Evolutionary conservation across 75 land plant genomes (phyloP), one percentile per base, ranked within the genome.

Genomic region (Pseudotsuga menziesii): DNA sequence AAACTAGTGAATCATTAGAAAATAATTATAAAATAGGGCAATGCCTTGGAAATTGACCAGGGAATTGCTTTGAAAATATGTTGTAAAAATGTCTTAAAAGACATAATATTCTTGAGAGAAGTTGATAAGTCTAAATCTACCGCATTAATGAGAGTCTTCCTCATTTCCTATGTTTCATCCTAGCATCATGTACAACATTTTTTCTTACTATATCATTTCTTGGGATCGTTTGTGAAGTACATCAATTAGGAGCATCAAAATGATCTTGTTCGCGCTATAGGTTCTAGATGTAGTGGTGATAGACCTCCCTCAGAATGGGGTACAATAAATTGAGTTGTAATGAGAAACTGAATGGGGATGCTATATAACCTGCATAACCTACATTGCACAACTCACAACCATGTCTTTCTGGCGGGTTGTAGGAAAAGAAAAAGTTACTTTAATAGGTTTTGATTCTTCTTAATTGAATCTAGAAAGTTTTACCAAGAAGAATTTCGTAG

Each of bases 321-420:
- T 1, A 61, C 26, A 56, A 16, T 19, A 3, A 58, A 78, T 39
- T 54, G n/a, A 39, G 76, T 83, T 55, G 67, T 16, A 52, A 75
- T 81, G 85, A 29, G 26, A 57, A 16, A 74, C 82, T 26, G 83
- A 78, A 22, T 57, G 81, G 5, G 91, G 97, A 77, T 85, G 79
- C 78, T 89, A 90, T 72, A 96, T 84, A 52, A 90, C 89, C 62
- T 95, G 94, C 9, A 96, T 85, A 69, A 96, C 90, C 81, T 96
- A 97, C 29, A 88, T 82, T 11, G 94, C 93, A 9, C 93, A 92
- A 73, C 67, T 80, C 23, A 83, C 61, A 27, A 95, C 99, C 64
- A 78, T 84, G 58, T 94, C 99, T 80, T 92, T 92, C 71, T 96
- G 99, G n/a, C 99, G 91, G 55, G 90, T 98, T 97, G 84, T 62